Base-by-base conservation (phyloP, 1,284 basidiomycete species). In the Ganoderma lingzhi region DNA sequence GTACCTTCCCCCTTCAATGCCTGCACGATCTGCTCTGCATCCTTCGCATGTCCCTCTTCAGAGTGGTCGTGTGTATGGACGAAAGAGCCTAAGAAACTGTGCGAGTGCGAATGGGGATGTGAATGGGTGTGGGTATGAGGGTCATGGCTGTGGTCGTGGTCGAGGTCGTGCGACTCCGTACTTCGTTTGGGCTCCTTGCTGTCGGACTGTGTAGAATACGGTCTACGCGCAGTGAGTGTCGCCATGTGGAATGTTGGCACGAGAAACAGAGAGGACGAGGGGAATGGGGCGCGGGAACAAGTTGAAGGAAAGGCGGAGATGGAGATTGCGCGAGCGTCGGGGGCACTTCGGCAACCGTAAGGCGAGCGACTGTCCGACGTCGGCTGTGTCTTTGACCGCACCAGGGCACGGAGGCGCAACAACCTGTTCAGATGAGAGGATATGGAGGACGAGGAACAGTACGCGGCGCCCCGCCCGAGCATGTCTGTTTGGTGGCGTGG, bases 1-100 rank as follows among this genome's bases (percentile, higher is more conserved):
- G 56, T 77, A 92, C 92, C 88, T 80, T 84, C 83, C 56, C 92
- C 91, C 71, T 89, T 85, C 68, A 92, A 82, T 6, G 89, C 91
- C 67, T 91, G 86, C 68, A 96, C 87, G 66, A 96, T 86, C 78
- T 90, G 86, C 75, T 93, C 92, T 32, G 91, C 89, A 55, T 79
- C 88, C 74, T 92, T 88, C n/a, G 83, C 83, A 71, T 92, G 88
- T 39, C 85, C 88, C 62, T 91, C 86, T 68, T 91, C 88, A 35
- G 82, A 85, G 76, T 93, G 91, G 53, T 87, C 86, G 77, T 94
- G 93, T 10, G 86, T 86, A 75, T 93, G 90, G 1, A 75, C 66
- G 10, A 79, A 68, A 0, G 79, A 78, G 59, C 85, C 81, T 70
- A 91, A 87, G 71, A 90, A 77, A 41, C 85, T 85, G 73, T 87